These are phyloP conservation scores for Penicillium alfredii DNA, from an alignment of 495 filamentous ascomycete species.

Conservation along the genomic window DNA sequence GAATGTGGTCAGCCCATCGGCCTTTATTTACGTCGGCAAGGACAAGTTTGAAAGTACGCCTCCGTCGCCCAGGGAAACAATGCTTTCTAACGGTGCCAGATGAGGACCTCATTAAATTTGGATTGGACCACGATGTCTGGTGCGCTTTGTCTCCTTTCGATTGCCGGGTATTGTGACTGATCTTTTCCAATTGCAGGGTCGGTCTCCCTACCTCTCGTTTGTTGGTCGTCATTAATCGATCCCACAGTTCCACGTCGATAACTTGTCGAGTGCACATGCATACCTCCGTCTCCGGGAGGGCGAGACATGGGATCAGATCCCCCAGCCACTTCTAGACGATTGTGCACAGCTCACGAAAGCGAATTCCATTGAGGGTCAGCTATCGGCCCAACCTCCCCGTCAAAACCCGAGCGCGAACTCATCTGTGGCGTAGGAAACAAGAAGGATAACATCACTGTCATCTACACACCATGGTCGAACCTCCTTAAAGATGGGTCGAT, in stretches of 20 bases:
- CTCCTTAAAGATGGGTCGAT: constrained; percentile 94
- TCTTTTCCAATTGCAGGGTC: constrained; percentile 28
- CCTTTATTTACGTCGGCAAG: constrained; percentile 92
- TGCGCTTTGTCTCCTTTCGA: constrained; percentile 33
- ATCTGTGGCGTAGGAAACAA: constrained; percentile 66
- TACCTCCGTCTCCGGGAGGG: constrained; percentile 81
- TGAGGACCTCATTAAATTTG: constrained; percentile 90
- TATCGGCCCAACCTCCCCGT: neutral
- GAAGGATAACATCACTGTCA: constrained; percentile 92
- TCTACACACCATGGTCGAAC: constrained; percentile 98
- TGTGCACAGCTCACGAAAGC: constrained; percentile 95
- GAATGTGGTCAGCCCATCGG: constrained; percentile 64
- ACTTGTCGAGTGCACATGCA: constrained; percentile 92
- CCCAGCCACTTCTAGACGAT: constrained; percentile 69
- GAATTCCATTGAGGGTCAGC: constrained; percentile 89
- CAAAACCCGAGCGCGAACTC: neutral
- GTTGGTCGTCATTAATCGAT: constrained; percentile 3
- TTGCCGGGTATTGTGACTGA: constrained; percentile 4
- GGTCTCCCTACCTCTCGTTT: constrained; percentile 14
- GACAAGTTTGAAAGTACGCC: constrained; percentile 95
- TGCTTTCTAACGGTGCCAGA: constrained; percentile 50
- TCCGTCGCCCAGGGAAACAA: constrained; percentile 7
- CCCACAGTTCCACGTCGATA: constrained; percentile 89
- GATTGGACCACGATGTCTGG: constrained; percentile 95
- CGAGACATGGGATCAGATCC: constrained; percentile 79